Evolutionary conservation across 2,329 filamentous ascomycete genomes (phyloP).

Genomic region (Fusarium sp.): DNA sequence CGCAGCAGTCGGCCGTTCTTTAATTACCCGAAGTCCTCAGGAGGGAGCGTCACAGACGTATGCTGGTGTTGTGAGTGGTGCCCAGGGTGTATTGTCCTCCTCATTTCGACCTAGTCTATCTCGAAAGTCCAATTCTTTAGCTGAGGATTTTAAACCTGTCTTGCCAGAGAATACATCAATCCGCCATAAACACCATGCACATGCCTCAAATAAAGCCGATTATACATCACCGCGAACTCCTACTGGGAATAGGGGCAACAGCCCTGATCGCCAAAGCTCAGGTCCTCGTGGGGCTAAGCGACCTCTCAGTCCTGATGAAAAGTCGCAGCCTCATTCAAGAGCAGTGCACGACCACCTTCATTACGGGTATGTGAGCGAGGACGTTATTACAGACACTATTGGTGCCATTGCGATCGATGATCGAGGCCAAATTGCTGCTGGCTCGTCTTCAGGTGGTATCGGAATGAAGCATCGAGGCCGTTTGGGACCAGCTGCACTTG

Average conservation of each 20-base stretch:
- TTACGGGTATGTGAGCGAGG: slow-evolving; percentile 53
- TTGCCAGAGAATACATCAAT: background rate
- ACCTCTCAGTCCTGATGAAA: slow-evolving; percentile 36
- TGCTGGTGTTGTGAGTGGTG: slow-evolving; percentile 16
- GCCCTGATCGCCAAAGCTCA: slow-evolving; percentile 8
- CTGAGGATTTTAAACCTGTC: slow-evolving; percentile 1
- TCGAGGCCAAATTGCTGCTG: slow-evolving; percentile 87
- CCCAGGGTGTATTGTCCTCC: slow-evolving; percentile 6
- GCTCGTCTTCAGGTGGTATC: slow-evolving; percentile 95
- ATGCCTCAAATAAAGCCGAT: slow-evolving; percentile 24
- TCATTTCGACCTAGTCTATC: slow-evolving; percentile 7
- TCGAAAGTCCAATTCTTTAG: slow-evolving; percentile 8
- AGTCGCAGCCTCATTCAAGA: slow-evolving; percentile 11
- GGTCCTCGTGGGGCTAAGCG: slow-evolving; percentile 49
- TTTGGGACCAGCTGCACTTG: slow-evolving; percentile 89
- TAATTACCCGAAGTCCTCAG: slow-evolving; percentile 10
- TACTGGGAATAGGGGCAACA: background rate
- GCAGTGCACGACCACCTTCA: slow-evolving; percentile 32
- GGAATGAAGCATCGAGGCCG: slow-evolving; percentile 97
- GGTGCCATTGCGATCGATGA: slow-evolving; percentile 93
- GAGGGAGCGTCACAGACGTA: slow-evolving; percentile 29
- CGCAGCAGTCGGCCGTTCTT: slow-evolving; percentile 5
- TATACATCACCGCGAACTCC: slow-evolving; percentile 18
- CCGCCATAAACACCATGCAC: slow-evolving; percentile 1
- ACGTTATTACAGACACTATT: slow-evolving; percentile 87